Conservation (phyloP, 257 asterid genomes). For the Solanum corneliomulleri region DNA sequence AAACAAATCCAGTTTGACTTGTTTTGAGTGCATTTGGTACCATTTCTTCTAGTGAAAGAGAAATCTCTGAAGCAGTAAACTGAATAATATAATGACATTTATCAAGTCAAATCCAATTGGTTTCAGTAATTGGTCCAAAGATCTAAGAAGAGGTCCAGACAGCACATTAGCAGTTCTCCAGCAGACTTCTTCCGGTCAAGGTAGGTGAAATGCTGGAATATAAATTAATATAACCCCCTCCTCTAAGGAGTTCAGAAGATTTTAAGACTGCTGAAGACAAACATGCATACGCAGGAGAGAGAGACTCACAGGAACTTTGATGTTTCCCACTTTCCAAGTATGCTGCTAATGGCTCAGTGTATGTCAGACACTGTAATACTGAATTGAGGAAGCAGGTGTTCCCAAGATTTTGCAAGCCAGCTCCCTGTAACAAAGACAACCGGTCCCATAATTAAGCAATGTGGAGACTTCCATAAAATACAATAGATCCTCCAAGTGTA, state of each 20-base stretch:
- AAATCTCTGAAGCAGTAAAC: not conserved
- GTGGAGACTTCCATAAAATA: not conserved
- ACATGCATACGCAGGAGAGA: not conserved
- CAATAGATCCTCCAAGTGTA: not conserved
- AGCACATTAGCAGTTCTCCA: not conserved
- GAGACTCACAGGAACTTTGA: conserved; percentile 74
- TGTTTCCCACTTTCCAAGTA: conserved; percentile 97
- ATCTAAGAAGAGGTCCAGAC: not conserved
- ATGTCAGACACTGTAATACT: conserved; percentile 88
- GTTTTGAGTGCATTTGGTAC: not conserved
- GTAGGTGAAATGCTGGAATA: not conserved
- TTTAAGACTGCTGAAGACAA: not conserved
- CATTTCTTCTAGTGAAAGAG: not conserved
- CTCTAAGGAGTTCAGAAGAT: not conserved
- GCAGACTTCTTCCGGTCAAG: not conserved
- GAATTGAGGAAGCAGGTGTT: conserved; percentile 93
- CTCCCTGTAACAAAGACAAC: conserved; percentile 59
- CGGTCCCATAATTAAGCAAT: conserved; percentile 1
- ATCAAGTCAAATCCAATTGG: not conserved
- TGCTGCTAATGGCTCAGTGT: conserved; percentile 96
- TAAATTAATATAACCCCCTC: not conserved
- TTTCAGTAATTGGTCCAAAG: not conserved
- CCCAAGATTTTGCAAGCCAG: conserved; percentile 95
- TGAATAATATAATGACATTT: not conserved
- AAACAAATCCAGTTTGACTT: not conserved